These are phyloP conservation scores for Coniosporium tulheliwenetii DNA, from an alignment of 2,329 filamentous ascomycete genomes.

Conservation along the genomic window DNA sequence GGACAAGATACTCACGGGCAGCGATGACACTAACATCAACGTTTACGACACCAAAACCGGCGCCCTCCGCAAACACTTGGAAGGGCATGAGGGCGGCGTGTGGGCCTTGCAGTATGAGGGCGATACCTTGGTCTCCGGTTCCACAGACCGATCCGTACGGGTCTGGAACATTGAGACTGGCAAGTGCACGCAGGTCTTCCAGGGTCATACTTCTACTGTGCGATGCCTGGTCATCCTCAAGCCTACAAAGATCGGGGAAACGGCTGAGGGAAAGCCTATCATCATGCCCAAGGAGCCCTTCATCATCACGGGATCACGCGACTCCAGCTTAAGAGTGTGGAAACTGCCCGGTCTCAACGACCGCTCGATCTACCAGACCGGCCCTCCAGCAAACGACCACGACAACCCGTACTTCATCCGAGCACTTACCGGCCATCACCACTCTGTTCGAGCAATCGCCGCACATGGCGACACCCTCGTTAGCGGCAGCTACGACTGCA, in stretches of 20 bases:
- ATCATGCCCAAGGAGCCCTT: constrained; percentile 90
- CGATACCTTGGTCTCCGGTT: constrained; percentile 87
- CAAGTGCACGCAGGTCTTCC: constrained; percentile 85
- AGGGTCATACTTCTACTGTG: constrained; percentile 94
- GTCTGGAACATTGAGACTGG: constrained; percentile 97
- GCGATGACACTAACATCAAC: constrained; percentile 93
- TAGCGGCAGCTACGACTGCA: constrained; percentile 91
- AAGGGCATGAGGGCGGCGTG: constrained; percentile 91
- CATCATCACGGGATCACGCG: constrained; percentile 92
- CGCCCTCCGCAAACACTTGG: constrained; percentile 63
- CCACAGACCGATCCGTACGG: constrained; percentile 93
- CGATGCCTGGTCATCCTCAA: constrained; percentile 89
- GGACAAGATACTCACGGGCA: constrained; percentile 95
- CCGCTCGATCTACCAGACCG: constrained; percentile 61
- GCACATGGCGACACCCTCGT: constrained; percentile 92
- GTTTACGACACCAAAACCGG: constrained; percentile 97
- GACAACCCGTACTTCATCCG: constrained; percentile 94
- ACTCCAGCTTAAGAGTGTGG: constrained; percentile 91
- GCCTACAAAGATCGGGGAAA: constrained; percentile 61
- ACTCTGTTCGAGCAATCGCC: constrained; percentile 65
- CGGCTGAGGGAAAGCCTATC: constrained; percentile 54
- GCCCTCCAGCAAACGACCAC: constrained; percentile 53
- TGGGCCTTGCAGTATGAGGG: constrained; percentile 84
- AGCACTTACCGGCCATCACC: constrained; percentile 68
- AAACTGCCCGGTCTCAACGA: constrained; percentile 72